These are phyloP conservation scores for Sporothrix euskadiensis DNA, from an alignment of 2,329 filamentous ascomycete genomes.

Conservation along the genomic window DNA sequence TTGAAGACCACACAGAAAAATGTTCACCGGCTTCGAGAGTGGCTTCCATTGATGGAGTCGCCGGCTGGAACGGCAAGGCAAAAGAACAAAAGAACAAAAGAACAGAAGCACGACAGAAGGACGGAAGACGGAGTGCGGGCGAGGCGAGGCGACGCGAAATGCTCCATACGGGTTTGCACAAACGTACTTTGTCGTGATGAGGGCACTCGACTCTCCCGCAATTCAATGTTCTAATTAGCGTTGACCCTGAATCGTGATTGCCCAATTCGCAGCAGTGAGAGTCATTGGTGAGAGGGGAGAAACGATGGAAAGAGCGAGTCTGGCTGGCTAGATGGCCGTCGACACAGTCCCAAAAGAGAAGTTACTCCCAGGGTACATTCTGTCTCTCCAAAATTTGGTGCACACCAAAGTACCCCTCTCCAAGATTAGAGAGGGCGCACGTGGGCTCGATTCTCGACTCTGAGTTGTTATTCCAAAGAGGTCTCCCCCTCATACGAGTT, in stretches of 20 bases:
- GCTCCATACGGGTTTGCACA: no score
- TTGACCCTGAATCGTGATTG: constrained; percentile 5
- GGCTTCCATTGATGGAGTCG: background rate
- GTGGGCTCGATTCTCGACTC: constrained; percentile 4
- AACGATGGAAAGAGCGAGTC: background rate
- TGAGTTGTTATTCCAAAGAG: background rate
- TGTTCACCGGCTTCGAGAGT: background rate
- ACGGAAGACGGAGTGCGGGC: background rate
- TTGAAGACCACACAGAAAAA: background rate
- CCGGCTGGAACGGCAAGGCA: background rate
- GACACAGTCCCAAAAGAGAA: constrained; percentile 2
- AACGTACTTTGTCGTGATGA: background rate
- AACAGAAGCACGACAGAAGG: background rate
- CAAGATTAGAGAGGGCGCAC: background rate
- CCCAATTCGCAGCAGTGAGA: background rate
- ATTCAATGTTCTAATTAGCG: background rate
- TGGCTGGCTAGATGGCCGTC: background rate
- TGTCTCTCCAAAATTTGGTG: background rate
- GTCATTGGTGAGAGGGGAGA: background rate
- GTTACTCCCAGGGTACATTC: background rate
- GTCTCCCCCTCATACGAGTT: background rate
- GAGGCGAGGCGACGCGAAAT: background rate
- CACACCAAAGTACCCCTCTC: background rate
- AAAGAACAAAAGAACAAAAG: background rate
- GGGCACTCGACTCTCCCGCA: no score